phyloP scores from a whole-genome alignment of 495 filamentous ascomycete species.

The Hyaloscypha variabilis region DNA sequence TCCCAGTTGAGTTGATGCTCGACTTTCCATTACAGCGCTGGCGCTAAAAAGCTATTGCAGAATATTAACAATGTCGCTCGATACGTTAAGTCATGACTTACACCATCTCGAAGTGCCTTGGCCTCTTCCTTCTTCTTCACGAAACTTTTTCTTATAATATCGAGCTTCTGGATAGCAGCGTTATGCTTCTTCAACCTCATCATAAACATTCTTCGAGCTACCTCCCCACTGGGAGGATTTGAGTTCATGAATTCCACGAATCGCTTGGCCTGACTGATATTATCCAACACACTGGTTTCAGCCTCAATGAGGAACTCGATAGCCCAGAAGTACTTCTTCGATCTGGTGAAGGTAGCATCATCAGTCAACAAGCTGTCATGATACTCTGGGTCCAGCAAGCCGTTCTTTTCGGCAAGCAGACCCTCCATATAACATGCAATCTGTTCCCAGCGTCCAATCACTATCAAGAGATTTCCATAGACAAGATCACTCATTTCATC shows the following conservation, averaged over 20 bases:
- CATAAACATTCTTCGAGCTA: not conserved
- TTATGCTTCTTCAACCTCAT: not conserved
- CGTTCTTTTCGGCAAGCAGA: constrained; percentile 30
- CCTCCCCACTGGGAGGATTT: not conserved
- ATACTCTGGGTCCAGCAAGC: constrained; percentile 33
- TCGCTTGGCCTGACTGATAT: constrained; percentile 26
- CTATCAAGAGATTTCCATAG: constrained; percentile 1
- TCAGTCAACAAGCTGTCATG: constrained; percentile 37
- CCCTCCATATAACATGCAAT: constrained; percentile 35
- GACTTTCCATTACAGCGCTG: constrained; percentile 2
- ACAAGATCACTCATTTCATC: constrained; percentile 1
- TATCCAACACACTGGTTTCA: constrained; percentile 32
- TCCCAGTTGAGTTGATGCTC: constrained; percentile 2
- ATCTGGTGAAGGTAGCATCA: constrained; percentile 35
- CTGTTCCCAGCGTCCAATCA: constrained; percentile 33
- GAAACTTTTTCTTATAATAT: not conserved
- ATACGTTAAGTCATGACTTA: not conserved
- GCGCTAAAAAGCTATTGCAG: constrained; percentile 4
- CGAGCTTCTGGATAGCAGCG: constrained; percentile 1
- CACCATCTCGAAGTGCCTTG: constrained; percentile 8
- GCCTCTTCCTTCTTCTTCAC: constrained; percentile 13
- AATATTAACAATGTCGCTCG: not conserved
- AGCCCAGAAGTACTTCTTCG: constrained; percentile 37
- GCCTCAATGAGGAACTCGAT: constrained; percentile 35
- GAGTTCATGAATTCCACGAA: constrained; percentile 7